These are phyloP conservation scores for Artemisia argyi DNA, from an alignment of 129 eudicot species.

Conservation along the genomic window DNA sequence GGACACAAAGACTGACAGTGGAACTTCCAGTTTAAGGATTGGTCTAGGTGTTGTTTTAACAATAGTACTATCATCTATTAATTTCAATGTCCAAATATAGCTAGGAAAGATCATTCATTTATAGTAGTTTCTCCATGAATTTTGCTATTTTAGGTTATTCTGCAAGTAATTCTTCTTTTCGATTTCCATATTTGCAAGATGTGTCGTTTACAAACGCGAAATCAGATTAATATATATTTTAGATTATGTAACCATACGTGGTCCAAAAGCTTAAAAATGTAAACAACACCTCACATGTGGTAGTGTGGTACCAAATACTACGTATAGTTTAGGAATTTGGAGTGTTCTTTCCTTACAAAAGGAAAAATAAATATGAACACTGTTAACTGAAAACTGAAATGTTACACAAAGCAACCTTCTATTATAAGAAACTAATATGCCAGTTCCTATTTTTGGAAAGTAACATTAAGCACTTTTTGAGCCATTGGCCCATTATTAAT, in stretches of 20 bases:
- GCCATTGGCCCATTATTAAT: background rate
- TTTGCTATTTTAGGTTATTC: constrained; percentile 22
- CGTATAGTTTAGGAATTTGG: background rate
- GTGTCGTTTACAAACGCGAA: background rate
- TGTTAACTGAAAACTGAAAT: background rate
- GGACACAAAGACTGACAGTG: background rate
- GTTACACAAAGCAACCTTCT: constrained; percentile 13
- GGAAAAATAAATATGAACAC: background rate
- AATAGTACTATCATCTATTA: constrained; percentile 16
- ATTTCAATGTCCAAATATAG: constrained; percentile 16
- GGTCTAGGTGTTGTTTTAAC: constrained; percentile 15
- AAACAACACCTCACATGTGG: constrained; percentile 3
- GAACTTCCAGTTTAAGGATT: constrained; percentile 1
- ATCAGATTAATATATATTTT: background rate
- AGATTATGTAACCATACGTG: constrained; percentile 1
- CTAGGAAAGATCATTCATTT: background rate
- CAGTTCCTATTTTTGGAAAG: constrained; percentile 12
- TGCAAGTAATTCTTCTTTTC: constrained; percentile 1
- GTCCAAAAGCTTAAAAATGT: background rate
- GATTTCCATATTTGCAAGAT: background rate
- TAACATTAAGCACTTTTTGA: background rate
- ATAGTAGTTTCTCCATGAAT: background rate
- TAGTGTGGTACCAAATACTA: constrained; percentile 14
- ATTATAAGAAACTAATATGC: constrained; percentile 4
- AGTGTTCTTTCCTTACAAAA: constrained; percentile 5